Evolutionary conservation across 495 filamentous ascomycete species (phyloP), one percentile per base, ranked within the genome.

Genomic region (Xeromyces bisporus): DNA sequence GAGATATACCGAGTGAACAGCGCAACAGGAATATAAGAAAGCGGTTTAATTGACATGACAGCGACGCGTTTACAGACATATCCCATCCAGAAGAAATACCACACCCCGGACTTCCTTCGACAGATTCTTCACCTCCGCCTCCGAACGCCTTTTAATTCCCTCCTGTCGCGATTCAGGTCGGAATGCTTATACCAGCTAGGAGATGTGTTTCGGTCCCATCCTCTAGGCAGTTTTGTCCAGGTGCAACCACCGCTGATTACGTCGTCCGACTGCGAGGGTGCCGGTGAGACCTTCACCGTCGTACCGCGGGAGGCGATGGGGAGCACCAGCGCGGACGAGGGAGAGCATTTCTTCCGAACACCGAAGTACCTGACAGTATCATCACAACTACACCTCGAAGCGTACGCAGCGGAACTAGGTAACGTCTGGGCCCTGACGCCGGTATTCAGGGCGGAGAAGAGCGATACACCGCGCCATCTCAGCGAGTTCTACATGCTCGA

Each of bases 401-500:
- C 91, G 15, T 71, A 93, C 34, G 77, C 85, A 2, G 81, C 87
- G 32, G 75, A 86, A 27, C 66, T 94, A 26, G 78, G 79, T 16
- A 82, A 78, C 44, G 91, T 94, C 11, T 97, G 89, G 89, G 78
- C 91, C 2, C 52, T 97, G 12, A 85, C 85, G 7, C 89, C 89
- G 10, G 84, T 83, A 1, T 97, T 97, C 46, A 74, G 89, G 26
- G 91, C 89, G 3, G 89, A 97, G 49, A 80, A 72, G 55, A 93
- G 84, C 49, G 85, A 94, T 52, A 96, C 89, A 4, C 70, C 85
- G 10, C 77, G 91, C 21, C 89, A 97, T 55, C 61, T 96, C 28
- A 92, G 82, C 58, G 89, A 97, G 44, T 97, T 97, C 51, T 96
- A 94, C 56, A 97, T 97, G 89, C 69, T 97, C 1, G 89, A 97